Evolutionary conservation across 805 yeast genomes (phyloP), one percentile per base, ranked within the genome.

Genomic region (Zygosaccharomyces pseudorouxii): DNA sequence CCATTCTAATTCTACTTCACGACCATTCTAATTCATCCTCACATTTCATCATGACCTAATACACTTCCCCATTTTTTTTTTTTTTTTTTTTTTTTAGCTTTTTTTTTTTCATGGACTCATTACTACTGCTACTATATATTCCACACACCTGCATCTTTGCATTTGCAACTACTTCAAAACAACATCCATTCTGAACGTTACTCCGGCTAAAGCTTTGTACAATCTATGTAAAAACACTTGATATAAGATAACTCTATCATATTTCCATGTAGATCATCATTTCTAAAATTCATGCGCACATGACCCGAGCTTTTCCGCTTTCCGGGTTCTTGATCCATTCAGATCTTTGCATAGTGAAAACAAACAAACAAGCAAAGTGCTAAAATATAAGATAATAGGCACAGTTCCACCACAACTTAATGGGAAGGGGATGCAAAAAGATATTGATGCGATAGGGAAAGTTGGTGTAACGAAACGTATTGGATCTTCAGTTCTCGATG

Each of bases 381-480:
- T 39, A 4, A n/a, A 9, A 14, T 27, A 12, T 27, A 25, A 33
- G 19, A 16, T 8, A 2, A 8, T 33, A 33, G 20, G 20, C 20
- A 33, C 12, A 10, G 8, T 14, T 7, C 10, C 11, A 11, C 9
- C 14, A 33, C 20, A 16, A 33, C 19, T 33, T 33, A 33, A 33
- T 33, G 37, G 12, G 37, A 18, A 18, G 31, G 43, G 43, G 31
- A 40, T 40, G 43, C 43, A 40, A 19, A 30, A 20, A 10, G 39
- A 42, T 25, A 44, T 44, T 16, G 47, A 52, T 42, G 49, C 62
- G 22, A 55, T 53, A 7, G 48, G 48, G 8, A 35, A 38, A 22
- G 39, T 65, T 40, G 71, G 71, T 3, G 68, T 62, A 35, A 65
- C 71, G 20, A 64, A 62, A 48, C 59, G 59, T 42, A 50, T 69